phyloP scores from a whole-genome alignment of 179 eudicot species.

The Dionaea muscipula region DNA sequence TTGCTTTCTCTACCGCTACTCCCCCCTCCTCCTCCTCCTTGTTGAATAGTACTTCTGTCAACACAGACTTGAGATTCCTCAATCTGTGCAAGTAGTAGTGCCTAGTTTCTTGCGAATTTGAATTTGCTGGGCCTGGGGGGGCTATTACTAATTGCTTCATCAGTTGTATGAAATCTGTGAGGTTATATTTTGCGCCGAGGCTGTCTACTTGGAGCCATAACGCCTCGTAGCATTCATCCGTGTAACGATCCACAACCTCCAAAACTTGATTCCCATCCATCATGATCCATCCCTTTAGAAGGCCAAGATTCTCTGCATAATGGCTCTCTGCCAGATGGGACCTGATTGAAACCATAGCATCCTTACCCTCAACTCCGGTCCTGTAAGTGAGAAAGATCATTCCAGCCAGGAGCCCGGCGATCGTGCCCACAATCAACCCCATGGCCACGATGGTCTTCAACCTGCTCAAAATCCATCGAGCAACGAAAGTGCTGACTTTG shows the following conservation, averaged over 20 bases:
- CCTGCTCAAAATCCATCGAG: slow-evolving; percentile 15
- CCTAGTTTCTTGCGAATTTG: slow-evolving; percentile 2
- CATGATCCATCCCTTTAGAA: slow-evolving; percentile 21
- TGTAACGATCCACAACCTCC: slow-evolving; percentile 25
- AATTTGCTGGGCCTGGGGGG: slow-evolving; percentile 15
- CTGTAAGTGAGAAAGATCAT: slow-evolving; percentile 18
- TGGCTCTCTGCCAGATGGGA: slow-evolving; percentile 19
- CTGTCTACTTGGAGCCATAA: slow-evolving; percentile 16
- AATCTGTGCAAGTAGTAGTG: background rate
- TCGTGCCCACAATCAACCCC: slow-evolving; percentile 19
- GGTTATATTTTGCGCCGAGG: slow-evolving; percentile 15
- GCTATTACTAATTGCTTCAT: slow-evolving; percentile 17
- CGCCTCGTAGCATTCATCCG: slow-evolving; percentile 22
- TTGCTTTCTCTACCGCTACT: slow-evolving; percentile 20
- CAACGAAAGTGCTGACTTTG: slow-evolving; percentile 6
- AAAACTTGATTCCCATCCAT: slow-evolving; percentile 13
- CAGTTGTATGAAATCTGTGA: slow-evolving; percentile 16
- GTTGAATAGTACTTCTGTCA: slow-evolving; percentile 2
- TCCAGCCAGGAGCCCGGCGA: slow-evolving; percentile 16
- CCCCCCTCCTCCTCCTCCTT: too few relatives aligned
- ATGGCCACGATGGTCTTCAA: slow-evolving; percentile 23
- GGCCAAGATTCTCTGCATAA: slow-evolving; percentile 14
- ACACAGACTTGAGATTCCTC: slow-evolving; percentile 9
- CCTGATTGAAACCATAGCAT: slow-evolving; percentile 21
- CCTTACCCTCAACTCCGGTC: slow-evolving; percentile 25